Evolutionary conservation across 1,139 yeast species (phyloP), one percentile per base, ranked within the genome.

Genomic region (Entelexis paramagnoliae): DNA sequence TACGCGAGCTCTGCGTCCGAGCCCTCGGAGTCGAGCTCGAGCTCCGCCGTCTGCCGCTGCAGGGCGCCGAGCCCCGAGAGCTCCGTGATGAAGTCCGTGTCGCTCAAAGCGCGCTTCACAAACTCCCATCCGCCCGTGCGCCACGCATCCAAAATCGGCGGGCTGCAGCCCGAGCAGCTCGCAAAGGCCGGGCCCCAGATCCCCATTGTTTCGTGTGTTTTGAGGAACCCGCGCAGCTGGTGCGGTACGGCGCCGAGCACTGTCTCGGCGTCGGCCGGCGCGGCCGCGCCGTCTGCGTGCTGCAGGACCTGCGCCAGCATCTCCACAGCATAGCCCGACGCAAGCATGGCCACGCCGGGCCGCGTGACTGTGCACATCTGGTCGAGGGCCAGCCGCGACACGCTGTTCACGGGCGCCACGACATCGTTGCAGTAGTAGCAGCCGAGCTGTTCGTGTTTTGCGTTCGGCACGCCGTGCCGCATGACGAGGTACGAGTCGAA

Each of bases 351-450:
- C 0, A 83, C 89, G 0, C 99, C 98, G 0, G 99, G 98, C 44
- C 98, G 72, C 0, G 98, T 91, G 0, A 91, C 98, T 0, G 98
- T 91, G 64, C 99, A 91, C 96, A 91, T 91, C 66, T 91, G 97
- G 67, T 91, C 99, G 55, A 91, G 69, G 0, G 96, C 84, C 49
- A 95, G 72, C 62, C 88, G 94, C 0, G 86, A 75, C 17, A 86
- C 69, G 56, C 94, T 83, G 64, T 91, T 96, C 7, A 80, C 72
- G 0, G 99, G 98, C 0, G 96, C 96, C 47, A 88, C 89, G 9
- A 91, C 88, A 64, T 93, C 98, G 64, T 88, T 87, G 67, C 99
- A 91, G 65, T 82, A 91, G 68, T 91, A 91, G 66, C 99, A 91
- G 0, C 99, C 98, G 30, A 89, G 68, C 41, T 82, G 71, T 5